These are phyloP conservation scores for Sporothrix curviconia DNA, from an alignment of 2,329 filamentous ascomycete genomes.

Conservation along the genomic window DNA sequence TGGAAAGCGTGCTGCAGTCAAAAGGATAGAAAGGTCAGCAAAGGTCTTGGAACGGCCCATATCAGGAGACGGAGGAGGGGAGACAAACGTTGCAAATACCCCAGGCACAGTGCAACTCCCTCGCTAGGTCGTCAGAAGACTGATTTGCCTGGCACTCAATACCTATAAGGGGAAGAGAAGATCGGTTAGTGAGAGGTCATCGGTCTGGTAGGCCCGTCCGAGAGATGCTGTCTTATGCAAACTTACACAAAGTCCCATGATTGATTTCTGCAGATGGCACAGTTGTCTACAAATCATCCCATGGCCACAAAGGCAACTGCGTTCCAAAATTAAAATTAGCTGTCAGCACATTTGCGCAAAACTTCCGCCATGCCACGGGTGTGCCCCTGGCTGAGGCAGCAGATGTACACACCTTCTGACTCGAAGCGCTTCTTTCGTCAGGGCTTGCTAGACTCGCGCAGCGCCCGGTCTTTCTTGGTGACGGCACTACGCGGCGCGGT, in stretches of 20 bases:
- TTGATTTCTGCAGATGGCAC: slow-evolving; percentile 99
- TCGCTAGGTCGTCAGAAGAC: slow-evolving; percentile 92
- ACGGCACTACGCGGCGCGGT: slow-evolving; percentile 50
- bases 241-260: slow-evolving; percentile 95
- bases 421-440: slow-evolving; percentile 92
- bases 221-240: neutral
- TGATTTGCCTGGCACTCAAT: slow-evolving; percentile 99
- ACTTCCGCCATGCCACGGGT: no score
- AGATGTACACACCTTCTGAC: slow-evolving; percentile 76
- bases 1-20: slow-evolving; percentile 99
- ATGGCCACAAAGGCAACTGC: slow-evolving; percentile 96
- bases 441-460: slow-evolving; percentile 40
- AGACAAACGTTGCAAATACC: slow-evolving; percentile 93
- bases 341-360: no score
- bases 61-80: slow-evolving; percentile 25
- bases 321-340: no score
- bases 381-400: no score
- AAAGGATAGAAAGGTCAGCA: neutral
- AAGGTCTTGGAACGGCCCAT: neutral
- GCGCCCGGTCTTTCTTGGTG: slow-evolving; percentile 47
- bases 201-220: no score
- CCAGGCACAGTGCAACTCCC: slow-evolving; percentile 99
- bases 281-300: slow-evolving; percentile 99
- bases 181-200: no score
- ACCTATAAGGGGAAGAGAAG: slow-evolving; percentile 42